Evolutionary conservation across 768 basidiomycete genomes (phyloP), one percentile per base, ranked within the genome.

Genomic region (Leccinellum luteum): DNA sequence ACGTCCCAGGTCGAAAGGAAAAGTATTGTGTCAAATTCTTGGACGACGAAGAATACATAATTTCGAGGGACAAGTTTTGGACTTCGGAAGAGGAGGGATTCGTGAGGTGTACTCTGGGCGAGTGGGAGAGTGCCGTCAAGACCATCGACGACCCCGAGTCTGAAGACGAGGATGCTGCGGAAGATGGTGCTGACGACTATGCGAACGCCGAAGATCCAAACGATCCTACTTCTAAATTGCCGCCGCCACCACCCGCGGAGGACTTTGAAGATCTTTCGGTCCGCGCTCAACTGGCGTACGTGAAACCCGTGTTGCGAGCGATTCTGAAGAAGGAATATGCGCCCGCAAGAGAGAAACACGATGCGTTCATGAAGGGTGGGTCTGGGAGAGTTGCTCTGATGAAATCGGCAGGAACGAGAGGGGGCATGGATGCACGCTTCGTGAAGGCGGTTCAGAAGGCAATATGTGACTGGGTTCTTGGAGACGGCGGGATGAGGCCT

Each of bases 1-100:
- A 85, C 62, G 55, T 81, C 23, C 69, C 71, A 3, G 67, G 47
- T 19, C 64, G 69, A n/a, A 66, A 70, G 38, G 76, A 78, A 55
- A 79, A 74, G 64, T 92, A 89, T 67, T 66, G 60, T 23, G 73
- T 89, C 6, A 69, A 74, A n/a, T 92, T 81, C 71, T 73, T 89
- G 60, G 89, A 90, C 56, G 78, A 76, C 4, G 59, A 71, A 44
- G 67, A 72, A 56, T 58, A 71, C 8, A 69, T 85, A 9, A 67
- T 72, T 21, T 60, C 80, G 1, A 74, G 86, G 34, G 74, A 76
- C 27, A 76, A 73, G 74, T 89, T 92, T 69, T 86, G 76, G 70
- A 80, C 80, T 0, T 76, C 75, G 27, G 78, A 80, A 21, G 80
- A 90, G 57, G 75, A 79, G 2, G 84, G 74, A n/a, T 92, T 91